Conservation (phyloP, 2,329 filamentous ascomycete genomes). For the Trichoderma sp. region DNA sequence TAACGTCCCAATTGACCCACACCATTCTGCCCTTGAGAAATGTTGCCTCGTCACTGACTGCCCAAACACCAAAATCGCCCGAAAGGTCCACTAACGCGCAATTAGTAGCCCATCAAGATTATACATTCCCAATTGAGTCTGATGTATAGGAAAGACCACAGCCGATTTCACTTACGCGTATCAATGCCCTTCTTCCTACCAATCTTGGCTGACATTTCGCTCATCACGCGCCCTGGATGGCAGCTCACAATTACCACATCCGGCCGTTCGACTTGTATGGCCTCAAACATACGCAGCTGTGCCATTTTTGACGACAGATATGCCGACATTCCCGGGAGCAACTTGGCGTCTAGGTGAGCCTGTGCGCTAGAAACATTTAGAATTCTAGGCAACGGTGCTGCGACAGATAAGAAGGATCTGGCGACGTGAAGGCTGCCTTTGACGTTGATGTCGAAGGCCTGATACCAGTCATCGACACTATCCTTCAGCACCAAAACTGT, state of each 20-base stretch:
- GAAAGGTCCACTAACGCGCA: neutral
- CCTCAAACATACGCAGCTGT: neutral
- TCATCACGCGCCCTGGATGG: neutral
- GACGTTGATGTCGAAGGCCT: neutral
- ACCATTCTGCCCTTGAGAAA: neutral
- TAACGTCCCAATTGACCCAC: neutral
- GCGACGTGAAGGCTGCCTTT: slow-evolving; percentile 7
- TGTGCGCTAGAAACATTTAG: neutral
- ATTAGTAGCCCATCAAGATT: neutral
- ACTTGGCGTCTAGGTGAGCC: neutral
- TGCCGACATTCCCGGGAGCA: neutral
- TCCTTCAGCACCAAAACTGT: neutral
- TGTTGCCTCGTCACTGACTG: neutral
- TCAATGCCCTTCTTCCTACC: neutral
- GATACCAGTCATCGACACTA: slow-evolving; percentile 5
- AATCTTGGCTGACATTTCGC: neutral
- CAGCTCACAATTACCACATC: neutral
- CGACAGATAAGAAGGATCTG: neutral
- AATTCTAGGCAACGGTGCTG: neutral
- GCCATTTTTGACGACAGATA: neutral
- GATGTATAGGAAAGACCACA: neutral
- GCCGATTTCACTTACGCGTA: neutral
- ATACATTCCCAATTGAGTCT: no score
- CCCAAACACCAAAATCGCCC: neutral
- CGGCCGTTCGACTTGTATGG: neutral